phyloP scores from a whole-genome alignment of 1,284 basidiomycete genomes.

The Malassezia equina region DNA sequence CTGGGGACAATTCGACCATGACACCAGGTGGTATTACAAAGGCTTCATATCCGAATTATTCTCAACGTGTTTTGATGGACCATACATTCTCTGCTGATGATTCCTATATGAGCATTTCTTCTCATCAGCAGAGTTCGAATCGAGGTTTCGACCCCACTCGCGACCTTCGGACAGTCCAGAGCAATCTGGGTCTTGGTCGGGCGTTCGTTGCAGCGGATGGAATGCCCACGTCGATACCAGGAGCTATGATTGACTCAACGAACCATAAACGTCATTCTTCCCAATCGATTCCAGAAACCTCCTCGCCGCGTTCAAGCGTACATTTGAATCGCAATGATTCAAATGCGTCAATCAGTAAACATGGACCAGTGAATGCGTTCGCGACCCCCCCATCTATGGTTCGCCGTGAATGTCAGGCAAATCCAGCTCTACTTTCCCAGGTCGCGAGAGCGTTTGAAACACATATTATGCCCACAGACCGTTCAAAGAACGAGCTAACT shows the following conservation, averaged over 20 bases:
- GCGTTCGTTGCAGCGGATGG: background rate
- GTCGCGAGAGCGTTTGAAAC: slow-evolving; percentile 87
- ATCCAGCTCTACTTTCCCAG: slow-evolving; percentile 84
- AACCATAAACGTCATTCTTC: background rate
- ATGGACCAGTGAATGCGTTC: background rate
- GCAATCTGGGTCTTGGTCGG: background rate
- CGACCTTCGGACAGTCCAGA: background rate
- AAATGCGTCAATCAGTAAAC: background rate
- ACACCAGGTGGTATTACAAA: background rate
- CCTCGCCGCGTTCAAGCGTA: background rate
- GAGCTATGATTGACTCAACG: background rate
- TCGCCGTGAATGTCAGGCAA: slow-evolving; percentile 42
- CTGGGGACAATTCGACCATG: background rate
- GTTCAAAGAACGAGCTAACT: slow-evolving; percentile 83
- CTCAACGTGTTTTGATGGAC: background rate
- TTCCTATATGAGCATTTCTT: background rate
- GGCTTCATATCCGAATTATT: background rate
- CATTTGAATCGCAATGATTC: background rate
- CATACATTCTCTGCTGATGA: background rate
- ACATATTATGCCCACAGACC: slow-evolving; percentile 66
- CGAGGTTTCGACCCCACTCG: slow-evolving; percentile 43
- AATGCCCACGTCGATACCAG: background rate
- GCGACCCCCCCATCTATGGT: background rate
- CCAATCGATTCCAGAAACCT: background rate
- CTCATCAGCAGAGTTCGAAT: background rate